Base-by-base conservation (phyloP, 2,329 filamentous ascomycete species). In the Alternaria burnsii region DNA sequence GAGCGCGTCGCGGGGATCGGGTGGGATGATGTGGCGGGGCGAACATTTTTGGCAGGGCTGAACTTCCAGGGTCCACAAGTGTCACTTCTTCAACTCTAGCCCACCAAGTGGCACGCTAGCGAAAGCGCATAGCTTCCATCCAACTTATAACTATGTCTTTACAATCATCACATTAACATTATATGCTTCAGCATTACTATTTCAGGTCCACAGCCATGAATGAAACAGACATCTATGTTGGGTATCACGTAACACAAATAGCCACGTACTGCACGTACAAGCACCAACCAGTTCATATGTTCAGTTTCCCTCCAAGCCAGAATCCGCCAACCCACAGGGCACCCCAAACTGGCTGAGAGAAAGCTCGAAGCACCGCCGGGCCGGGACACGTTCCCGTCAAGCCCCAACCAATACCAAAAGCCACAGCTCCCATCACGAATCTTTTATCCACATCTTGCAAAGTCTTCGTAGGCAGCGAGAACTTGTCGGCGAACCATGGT, bases 351-450 rank as follows among this genome's bases (percentile, higher is more conserved):
- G 83, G 83, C 68, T 85, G 82, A 24, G 82, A 68, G 16, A 83
- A 68, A 22, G 80, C 71, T 44, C 83, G 80, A 66, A 86, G 59
- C 16, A 84, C 71, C 0, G 82, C 83, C 9, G 84, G 83, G 0
- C 84, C 84, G 11, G 84, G 84, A 70, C 84, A 86, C 2, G 82
- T 79, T 1, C 84, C 84, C 12, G 73, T 76, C 60, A 84, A 63
- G 0, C 84, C 84, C 84, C 84, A 86, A 0, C 80, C 83, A 26
- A 85, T 52, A 0, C 84, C 84, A 70, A 86, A 86, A 1, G 77
- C 75, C 20, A 73, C 76, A 3, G 82, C 80, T 2, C 84, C 84
- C 3, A 76, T 67, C 12, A 86, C 64, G 65, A 86, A 84, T 40
- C 76, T 80, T 75, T 75, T 79, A 66, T 85, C 81, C 12, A 83